Base-by-base conservation (phyloP, 2,329 filamentous ascomycete genomes). In the Graphilbum fragrans region DNA sequence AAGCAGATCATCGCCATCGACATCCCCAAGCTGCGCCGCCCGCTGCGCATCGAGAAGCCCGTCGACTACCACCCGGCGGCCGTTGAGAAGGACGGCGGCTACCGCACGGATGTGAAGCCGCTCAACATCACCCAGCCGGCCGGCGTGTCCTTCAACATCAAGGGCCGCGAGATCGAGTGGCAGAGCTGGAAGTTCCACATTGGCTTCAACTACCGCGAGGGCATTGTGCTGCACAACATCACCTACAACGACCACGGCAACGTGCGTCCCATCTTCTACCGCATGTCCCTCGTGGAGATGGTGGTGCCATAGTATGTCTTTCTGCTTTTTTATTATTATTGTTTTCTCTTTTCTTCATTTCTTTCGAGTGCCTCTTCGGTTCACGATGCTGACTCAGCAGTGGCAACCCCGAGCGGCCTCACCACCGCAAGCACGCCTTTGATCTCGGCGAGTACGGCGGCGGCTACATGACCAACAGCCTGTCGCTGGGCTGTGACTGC, bases 131-230 rank as follows among this genome's bases (percentile, higher is more conserved):
- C 75, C 2, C 84, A 90, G 53, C 71, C 71, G 31, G 84, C 93
- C 52, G 88, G 88, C 16, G 86, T 94, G 1, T 92, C 85, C 0
- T 95, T 94, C 66, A 77, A 70, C 18, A 66, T 94, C 49, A 36
- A 41, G 3, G 85, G 85, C 2, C 67, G 86, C 11, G 74, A 75
- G 36, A 71, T 94, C 39, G 76, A 78, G 49, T 94, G 88, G 88
- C 87, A 94, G 60, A 94, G 93, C 56, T 95, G 86, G 83, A 90
- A 76, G 53, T 76, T 94, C 49, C 88, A 94, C 58, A 76, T 95
- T 45, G 88, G 88, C 20, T 95, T 94, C 73, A 94, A 94, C 68
- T 92, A 94, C 65, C 76, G 85, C 21, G 88, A 95, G 62, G 88
- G 88, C 19, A 82, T 94, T 50, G 83, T 94, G 2, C 68, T 95